A percentile compares a stretch with the other conserved stretches of the same genome.
These are phyloP conservation scores for Pythium utonaiense DNA, from an alignment of 352 stramenopile species.

Conservation along the genomic window DNA sequence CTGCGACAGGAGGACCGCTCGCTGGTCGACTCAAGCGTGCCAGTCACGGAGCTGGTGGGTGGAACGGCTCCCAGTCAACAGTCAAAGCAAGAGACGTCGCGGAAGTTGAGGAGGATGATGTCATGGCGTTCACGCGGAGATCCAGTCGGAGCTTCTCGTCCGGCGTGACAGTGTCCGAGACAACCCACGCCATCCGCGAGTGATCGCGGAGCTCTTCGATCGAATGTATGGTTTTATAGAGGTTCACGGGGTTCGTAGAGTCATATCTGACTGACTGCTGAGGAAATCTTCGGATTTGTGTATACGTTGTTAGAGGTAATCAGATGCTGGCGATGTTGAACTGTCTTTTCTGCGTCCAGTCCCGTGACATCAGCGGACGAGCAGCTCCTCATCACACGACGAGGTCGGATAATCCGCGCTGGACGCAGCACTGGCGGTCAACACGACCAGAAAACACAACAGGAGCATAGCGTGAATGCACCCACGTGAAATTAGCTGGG, in stretches of 20 bases:
- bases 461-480: too few species aligned
- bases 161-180: background rate
- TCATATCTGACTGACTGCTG: too few species aligned
- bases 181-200: background rate
- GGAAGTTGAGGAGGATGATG: background rate
- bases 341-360: background rate
- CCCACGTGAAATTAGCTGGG: too few species aligned
- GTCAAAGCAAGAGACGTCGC: background rate
- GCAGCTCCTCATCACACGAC: slow-evolving; percentile 1
- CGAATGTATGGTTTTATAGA: background rate
- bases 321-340: background rate
- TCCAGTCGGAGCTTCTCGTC: background rate
- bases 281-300: too few species aligned
- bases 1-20: background rate
- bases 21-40: too few species aligned
- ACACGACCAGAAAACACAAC: too few species aligned
- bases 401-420: background rate
- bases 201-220: background rate
- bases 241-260: background rate
- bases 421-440: background rate
- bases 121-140: background rate
- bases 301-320: slow-evolving; percentile 2
- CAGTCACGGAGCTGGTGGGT: too few species aligned
- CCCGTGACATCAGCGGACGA: background rate
- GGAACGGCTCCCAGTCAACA: too few species aligned